Evolutionary conservation across 176 grass and related monocot genomes (phyloP).

Genomic region (Oryza glaberrima): DNA sequence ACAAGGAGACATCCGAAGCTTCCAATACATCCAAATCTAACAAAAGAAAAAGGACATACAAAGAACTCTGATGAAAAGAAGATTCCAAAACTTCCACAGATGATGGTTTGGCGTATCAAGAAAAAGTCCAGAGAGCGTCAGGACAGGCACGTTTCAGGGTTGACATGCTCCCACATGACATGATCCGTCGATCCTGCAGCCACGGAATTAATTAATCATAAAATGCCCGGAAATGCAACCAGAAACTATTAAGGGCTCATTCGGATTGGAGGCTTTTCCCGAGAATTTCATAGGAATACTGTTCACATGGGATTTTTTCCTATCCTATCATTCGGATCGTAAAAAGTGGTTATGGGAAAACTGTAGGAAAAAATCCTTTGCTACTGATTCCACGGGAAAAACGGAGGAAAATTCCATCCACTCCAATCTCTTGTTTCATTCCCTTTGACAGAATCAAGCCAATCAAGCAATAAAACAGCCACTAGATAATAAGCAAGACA

Average conservation of each 20-base stretch:
- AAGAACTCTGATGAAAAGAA: neutral
- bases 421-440: no score
- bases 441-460: no score
- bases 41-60: neutral
- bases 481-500: no score
- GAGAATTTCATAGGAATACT: no score
- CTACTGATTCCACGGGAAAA: no score
- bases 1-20: slow-evolving; percentile 13
- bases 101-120: neutral
- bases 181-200: neutral
- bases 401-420: no score
- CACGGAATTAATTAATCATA: neutral
- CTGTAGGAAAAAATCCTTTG: no score
- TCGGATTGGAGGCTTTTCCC: no score
- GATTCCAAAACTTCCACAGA: neutral
- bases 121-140: neutral
- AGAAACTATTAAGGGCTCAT: neutral
- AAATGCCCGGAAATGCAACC: neutral
- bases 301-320: no score
- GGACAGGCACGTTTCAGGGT: neutral
- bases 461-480: no score
- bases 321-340: no score
- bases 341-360: no score
- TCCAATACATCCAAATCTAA: slow-evolving; percentile 17
- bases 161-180: neutral